These are phyloP conservation scores for Ceratobasidium sp. DNA, from an alignment of 1,284 basidiomycete genomes.

Conservation along the genomic window DNA sequence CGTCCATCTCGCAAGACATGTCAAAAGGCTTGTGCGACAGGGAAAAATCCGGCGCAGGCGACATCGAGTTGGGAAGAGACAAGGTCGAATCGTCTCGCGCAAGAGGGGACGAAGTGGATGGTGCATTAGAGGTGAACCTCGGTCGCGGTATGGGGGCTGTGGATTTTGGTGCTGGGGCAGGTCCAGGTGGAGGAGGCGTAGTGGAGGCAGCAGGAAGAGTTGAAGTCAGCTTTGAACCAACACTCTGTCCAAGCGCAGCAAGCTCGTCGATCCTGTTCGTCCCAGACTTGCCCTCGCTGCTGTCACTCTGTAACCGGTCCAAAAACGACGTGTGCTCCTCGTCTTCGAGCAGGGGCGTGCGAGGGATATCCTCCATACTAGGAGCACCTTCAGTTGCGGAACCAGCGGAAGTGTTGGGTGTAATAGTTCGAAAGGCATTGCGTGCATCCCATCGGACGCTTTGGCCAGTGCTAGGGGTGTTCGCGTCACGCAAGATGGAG, in stretches of 20 bases:
- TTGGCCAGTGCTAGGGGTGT: conserved; percentile 78
- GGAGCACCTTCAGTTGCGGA: conserved; percentile 14
- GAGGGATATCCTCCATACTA: not conserved
- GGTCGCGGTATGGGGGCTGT: conserved; percentile 32
- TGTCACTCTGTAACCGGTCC: conserved; percentile 35
- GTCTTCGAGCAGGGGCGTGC: conserved; percentile 33
- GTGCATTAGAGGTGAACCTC: conserved; percentile 12
- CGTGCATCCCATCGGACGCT: conserved; percentile 81
- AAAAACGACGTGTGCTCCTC: conserved; percentile 40
- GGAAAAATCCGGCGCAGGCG: conserved; percentile 18
- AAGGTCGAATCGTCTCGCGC: conserved; percentile 30
- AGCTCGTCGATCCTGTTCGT: conserved; percentile 33
- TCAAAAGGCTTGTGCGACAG: conserved; percentile 37
- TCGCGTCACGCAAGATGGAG: conserved; percentile 76
- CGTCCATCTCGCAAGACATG: conserved; percentile 42
- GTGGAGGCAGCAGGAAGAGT: not conserved
- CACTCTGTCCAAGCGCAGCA: conserved; percentile 39
- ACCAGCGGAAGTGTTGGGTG: conserved; percentile 68
- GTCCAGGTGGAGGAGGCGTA: conserved; percentile 16
- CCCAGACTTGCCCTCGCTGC: conserved; percentile 8
- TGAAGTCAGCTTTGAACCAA: conserved; percentile 20
- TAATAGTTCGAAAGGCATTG: conserved; percentile 72
- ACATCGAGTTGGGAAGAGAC: conserved; percentile 40
- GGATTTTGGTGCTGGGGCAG: not conserved
- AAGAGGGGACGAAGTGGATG: conserved; percentile 34